Evolutionary conservation across 2,329 filamentous ascomycete species (phyloP), one percentile per base, ranked within the genome.

Genomic region (Diplodia seriata): DNA sequence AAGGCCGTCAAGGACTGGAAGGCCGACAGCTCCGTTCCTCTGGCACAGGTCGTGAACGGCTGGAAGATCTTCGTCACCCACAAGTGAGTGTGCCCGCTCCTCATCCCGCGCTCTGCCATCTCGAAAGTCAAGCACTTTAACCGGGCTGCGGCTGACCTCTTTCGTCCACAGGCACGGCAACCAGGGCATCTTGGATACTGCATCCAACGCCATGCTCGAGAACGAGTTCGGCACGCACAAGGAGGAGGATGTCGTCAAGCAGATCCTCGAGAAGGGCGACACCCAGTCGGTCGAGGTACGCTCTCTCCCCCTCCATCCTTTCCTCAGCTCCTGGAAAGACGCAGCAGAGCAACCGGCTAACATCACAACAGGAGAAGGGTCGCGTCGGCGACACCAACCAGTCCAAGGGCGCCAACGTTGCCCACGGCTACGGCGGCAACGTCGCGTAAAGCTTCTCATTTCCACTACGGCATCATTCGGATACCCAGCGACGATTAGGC

Each of bases 21-120:
- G 84, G 83, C 78, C 4, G 94, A 98, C 84, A 89, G 87, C 77
- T 89, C 86, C 36, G 83, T 95, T 36, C 91, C 95, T 47, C 83
- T 98, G 57, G 86, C 91, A 1, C 89, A 97, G 75, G 94, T 99
- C 68, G 86, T 98, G 67, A 92, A 90, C 68, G 86, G 91, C 8
- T 98, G 92, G 85, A 92, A 97, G 85, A 85, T 99, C 76, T 97
- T 97, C 76, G 84, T 91, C 53, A 97, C 93, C 43, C 91, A 96
- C 84, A 91, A 90, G 94, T 97, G 86, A 83, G 91, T 84, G 57
- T 33, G 7, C 29, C 6, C 4, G 38, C 53, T 33, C 62, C 11
- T 18, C 38, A 65, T 12, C 43, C 12, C 15, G 31, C 31, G 31
- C 31, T 26, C 31, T 33, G 36, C 36, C 26, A 3, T 47, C 23